Conservation (phyloP, 208 protist species). For the Acanthamoeba lenticulata region DNA sequence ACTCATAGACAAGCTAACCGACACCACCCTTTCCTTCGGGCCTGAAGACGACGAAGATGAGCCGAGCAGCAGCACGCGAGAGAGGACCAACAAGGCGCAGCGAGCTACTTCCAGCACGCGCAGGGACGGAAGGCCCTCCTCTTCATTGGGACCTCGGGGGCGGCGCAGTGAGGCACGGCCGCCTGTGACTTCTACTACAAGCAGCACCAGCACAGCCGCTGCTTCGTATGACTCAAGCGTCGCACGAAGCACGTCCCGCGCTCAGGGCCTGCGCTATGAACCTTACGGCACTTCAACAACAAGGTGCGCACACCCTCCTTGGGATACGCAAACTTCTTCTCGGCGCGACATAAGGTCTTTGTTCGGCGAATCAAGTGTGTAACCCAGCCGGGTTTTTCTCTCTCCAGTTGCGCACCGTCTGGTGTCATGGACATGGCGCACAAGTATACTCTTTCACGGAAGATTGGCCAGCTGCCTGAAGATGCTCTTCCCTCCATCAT, state of each 20-base stretch:
- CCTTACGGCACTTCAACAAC: neutral
- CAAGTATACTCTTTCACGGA: slow-evolving; percentile 25
- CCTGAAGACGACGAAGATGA: neutral
- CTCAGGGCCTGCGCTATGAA: neutral
- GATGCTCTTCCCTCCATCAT: neutral
- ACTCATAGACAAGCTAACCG: slow-evolving; percentile 56
- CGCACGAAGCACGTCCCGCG: neutral
- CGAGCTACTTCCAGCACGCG: neutral
- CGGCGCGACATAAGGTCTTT: neutral
- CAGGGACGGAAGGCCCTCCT: neutral
- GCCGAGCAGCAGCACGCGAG: neutral
- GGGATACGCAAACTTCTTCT: neutral
- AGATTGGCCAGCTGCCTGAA: slow-evolving; percentile 45
- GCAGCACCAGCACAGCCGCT: neutral
- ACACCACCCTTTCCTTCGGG: neutral
- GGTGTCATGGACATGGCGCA: slow-evolving; percentile 6
- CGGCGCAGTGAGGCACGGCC: too few species aligned
- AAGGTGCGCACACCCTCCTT: neutral
- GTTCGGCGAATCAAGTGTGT: neutral
- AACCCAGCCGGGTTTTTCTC: neutral
- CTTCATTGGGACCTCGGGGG: neutral
- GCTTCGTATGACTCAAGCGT: neutral
- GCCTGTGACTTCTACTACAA: neutral
- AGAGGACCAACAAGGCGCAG: neutral
- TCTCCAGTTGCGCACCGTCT: neutral